Evolutionary conservation across 2,329 filamentous ascomycete species (phyloP).

Genomic region (Aotearoamyces nothofagi): DNA sequence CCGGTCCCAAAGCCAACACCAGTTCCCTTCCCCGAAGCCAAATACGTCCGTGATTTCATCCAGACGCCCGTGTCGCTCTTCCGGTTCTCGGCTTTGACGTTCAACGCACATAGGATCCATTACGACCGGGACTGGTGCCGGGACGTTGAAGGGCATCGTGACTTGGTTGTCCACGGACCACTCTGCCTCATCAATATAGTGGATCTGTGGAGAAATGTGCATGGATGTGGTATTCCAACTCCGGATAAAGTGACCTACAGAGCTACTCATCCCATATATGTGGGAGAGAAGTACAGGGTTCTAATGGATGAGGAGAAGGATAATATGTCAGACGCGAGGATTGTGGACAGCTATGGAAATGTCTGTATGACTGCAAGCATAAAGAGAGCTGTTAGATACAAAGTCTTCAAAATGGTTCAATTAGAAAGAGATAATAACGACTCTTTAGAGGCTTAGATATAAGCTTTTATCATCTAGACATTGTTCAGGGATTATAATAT

Average conservation of each 20-base stretch:
- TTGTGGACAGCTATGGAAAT: slow-evolving; percentile 15
- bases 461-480: too few species aligned
- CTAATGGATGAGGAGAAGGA: slow-evolving; percentile 22
- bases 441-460: too few species aligned
- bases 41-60: slow-evolving; percentile 17
- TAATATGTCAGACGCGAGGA: slow-evolving; percentile 9
- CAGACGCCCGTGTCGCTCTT: slow-evolving; percentile 35
- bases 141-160: slow-evolving; percentile 40
- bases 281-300: slow-evolving; percentile 28
- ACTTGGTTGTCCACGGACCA: slow-evolving; percentile 67
- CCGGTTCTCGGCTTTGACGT: slow-evolving; percentile 70
- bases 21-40: slow-evolving; percentile 9
- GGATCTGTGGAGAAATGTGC: slow-evolving; percentile 43
- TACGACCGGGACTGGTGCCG: slow-evolving; percentile 43
- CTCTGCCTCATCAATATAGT: slow-evolving; percentile 61
- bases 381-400: slow-evolving; percentile 4
- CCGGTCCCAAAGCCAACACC: background rate
- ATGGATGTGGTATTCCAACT: slow-evolving; percentile 12
- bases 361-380: slow-evolving; percentile 19
- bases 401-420: too few species aligned
- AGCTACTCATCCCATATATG: slow-evolving; percentile 33
- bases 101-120: slow-evolving; percentile 79
- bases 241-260: slow-evolving; percentile 29
- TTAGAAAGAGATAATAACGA: too few species aligned
- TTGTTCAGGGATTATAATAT: too few species aligned